Evolutionary conservation across 2,329 filamentous ascomycete species (phyloP), one percentile per base, ranked within the genome.

Genomic region (Cytospora leucostoma): DNA sequence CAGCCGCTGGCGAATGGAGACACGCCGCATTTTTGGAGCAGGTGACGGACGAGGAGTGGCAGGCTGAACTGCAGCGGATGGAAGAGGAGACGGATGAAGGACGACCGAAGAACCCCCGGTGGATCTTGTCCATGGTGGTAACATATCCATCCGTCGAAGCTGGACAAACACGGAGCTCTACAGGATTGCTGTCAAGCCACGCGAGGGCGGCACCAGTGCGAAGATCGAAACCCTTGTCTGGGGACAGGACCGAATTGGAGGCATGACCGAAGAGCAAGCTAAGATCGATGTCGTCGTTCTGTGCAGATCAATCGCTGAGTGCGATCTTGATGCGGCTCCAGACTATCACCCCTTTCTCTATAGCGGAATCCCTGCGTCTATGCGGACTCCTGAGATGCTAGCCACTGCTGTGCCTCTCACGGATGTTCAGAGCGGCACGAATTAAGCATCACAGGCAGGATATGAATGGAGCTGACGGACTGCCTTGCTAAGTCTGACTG

Each of bases 91-190:
- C 52, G 34, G 52, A 17, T 38, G 21, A n/a, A 49, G 32, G 15
- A 11, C 35, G 7, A 61, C 51, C 3, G 49, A 53, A 34, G 21
- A 59, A 34, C 27, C 27, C 2, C 27, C 27, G 2, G 27, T 27
- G 2, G 38, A 51, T 32, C n/a, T 58, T 33, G 17, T 19, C 19
- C 15, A 49, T 37, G 38, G 50, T 21, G 51, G 58, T n/a, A 35
- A 38, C 5, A 38, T 49, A 6, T 61, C 58, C 10, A 61, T 61
- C 19, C 58, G 58, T 37, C 51, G 51, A 54, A 32, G 17, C 50
- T 61, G 58, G 58, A 27, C 51, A 47, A 49, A 55, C 32, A 55
- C 3, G 21, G 51, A 61, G 58, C 51, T 61, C 10, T 61, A 61
- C 58, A 61, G 58, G 13, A 13, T 61, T 6, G 44, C 58, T 52